Evolutionary conservation across 1,284 basidiomycete species (phyloP).

Genomic region (Laetiporus sulphureus): DNA sequence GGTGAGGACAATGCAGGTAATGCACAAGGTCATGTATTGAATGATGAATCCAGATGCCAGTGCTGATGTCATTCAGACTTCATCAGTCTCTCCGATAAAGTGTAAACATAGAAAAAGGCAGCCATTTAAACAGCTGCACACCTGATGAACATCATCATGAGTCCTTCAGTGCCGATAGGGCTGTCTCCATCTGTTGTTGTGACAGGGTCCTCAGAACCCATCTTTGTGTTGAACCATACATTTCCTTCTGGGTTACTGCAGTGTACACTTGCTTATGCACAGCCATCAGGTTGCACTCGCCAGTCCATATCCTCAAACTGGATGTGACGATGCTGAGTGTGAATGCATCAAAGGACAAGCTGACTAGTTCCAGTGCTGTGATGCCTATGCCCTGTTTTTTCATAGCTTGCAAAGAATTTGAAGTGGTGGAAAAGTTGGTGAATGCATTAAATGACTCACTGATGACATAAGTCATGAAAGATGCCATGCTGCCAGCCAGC

Average conservation of each 20-base stretch:
- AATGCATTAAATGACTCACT: conserved; percentile 86
- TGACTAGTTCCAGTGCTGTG: conserved; percentile 65
- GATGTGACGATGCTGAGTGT: conserved; percentile 71
- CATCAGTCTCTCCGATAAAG: conserved; percentile 80
- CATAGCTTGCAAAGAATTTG: conserved; percentile 37
- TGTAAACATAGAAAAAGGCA: not conserved
- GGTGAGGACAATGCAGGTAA: conserved; percentile 78
- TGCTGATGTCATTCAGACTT: conserved; percentile 84
- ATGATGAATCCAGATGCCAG: conserved; percentile 73
- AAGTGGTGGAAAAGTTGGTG: conserved; percentile 43
- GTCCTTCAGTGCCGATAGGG: conserved; percentile 78
- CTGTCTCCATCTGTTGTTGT: conserved; percentile 43
- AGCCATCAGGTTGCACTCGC: conserved; percentile 72
- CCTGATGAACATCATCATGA: conserved; percentile 94
- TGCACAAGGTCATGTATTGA: conserved; percentile 75
- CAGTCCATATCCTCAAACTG: conserved; percentile 82
- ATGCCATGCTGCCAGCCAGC: conserved; percentile 72
- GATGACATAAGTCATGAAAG: conserved; percentile 90
- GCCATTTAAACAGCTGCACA: conserved; percentile 29
- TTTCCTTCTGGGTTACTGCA: conserved; percentile 64
- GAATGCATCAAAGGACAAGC: conserved; percentile 65
- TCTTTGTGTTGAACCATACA: conserved; percentile 86
- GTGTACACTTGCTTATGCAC: conserved; percentile 68
- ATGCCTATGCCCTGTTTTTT: conserved; percentile 51
- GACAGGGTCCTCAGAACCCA: conserved; percentile 55